Base-by-base conservation (phyloP, 176 grass and related monocot species). In the Pontederia crassipes region DNA sequence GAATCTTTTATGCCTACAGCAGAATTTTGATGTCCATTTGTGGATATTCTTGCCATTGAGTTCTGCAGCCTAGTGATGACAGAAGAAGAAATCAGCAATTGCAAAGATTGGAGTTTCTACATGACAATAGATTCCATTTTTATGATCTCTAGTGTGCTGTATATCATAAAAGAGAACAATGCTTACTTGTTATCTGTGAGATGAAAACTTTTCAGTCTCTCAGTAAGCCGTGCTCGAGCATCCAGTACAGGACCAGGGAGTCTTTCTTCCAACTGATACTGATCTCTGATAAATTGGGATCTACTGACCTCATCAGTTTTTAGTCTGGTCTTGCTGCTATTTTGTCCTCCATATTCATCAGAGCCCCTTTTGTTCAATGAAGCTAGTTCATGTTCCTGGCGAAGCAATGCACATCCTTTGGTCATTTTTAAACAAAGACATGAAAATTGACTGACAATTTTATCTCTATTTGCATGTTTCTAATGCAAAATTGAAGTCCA, bases 221-320 rank as follows among this genome's bases (percentile, higher is more conserved):
- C 26, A 28, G 10, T 24, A 50, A 66, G 49, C 24, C 48, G 18
- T 53, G 48, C 24, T 9, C 64, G 48, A 32, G 64, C 64, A 15
- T 66, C 24, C 9, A 53, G 48, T 9, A 66, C 64, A 52, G 64
- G 8, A n/a, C 8, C 18, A 66, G 64, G 64, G n/a, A 66, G 64
- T 26, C 17, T 18, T 52, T 66, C 64, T 29, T 52, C 24, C 26
- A 16, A 66, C 24, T 16, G 17, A 49, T 32, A 46, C 52, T 20
- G 24, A 14, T 12, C 3, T 28, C 12, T 2, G 9, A 46, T 66
- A 11, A 8, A 10, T 17, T 17, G 1, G 0, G 48, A 28, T 24
- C 28, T 6, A 51, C 27, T 12, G 52, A 66, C 63, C 29, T 24
- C 6, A 10, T 4, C 3, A 2, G 58, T 15, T n/a, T 12, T 32